Evolutionary conservation across 208 protist species (phyloP).

Genomic region (Leishmania lainsoni): DNA sequence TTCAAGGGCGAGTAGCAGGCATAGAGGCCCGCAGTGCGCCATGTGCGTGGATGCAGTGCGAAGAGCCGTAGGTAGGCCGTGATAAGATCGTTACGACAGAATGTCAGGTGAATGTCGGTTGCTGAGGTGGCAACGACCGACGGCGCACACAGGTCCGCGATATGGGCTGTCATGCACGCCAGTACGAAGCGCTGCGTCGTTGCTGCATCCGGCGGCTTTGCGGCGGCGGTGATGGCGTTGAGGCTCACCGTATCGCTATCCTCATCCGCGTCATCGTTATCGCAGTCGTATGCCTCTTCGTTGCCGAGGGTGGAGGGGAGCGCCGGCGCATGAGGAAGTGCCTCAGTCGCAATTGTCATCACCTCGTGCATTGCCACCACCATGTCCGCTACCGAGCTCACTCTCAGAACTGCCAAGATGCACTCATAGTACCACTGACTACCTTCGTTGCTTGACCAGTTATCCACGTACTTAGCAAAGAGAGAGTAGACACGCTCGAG

Average conservation of each 20-base stretch:
- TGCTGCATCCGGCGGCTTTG: background rate
- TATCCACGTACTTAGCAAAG: conserved; percentile 17
- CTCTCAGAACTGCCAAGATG: conserved; percentile 39
- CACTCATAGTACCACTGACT: conserved; percentile 57
- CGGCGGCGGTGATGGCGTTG: background rate
- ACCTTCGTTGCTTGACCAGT: conserved; percentile 20
- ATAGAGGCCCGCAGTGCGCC: conserved; percentile 68
- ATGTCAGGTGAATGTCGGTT: conserved; percentile 53
- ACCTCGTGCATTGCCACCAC: conserved; percentile 39
- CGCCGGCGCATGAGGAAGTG: background rate
- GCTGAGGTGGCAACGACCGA: conserved; percentile 30
- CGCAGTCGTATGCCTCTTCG: conserved; percentile 4
- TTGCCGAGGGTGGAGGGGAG: background rate
- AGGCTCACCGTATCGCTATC: conserved; percentile 30
- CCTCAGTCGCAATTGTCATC: background rate
- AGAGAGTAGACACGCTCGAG: conserved; percentile 43
- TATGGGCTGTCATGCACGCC: conserved; percentile 73
- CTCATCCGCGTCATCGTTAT: conserved; percentile 23
- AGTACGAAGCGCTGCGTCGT: conserved; percentile 47
- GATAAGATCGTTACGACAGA: conserved; percentile 62
- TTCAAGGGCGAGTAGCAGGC: conserved; percentile 70
- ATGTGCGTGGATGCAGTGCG: conserved; percentile 41
- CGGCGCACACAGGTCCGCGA: conserved; percentile 76
- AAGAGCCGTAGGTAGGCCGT: conserved; percentile 59
- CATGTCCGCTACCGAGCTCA: conserved; percentile 41